Base-by-base conservation (phyloP, 352 stramenopile species). In the Phytopythium vexans region DNA sequence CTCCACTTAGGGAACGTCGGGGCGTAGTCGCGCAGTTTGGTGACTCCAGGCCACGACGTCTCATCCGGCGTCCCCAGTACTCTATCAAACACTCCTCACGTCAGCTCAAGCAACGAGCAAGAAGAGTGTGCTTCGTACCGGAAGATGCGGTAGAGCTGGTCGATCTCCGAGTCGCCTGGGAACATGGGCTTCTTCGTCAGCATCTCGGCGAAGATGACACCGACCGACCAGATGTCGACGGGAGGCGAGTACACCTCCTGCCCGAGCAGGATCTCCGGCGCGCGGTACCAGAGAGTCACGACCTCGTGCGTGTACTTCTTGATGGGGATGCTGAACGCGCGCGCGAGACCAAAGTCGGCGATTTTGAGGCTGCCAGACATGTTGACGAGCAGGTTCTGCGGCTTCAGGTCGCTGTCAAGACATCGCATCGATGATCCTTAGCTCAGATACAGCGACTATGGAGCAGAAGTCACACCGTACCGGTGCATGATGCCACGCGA, bases 261-360 rank as follows among this genome's bases (percentile, higher is more conserved):
- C 7, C 97, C 97, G 0, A 99, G 81, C 37, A 99, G 67, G 58
- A 99, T 99, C 77, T 99, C 97, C 0, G 97, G 97, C 21, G 97
- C 92, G 10, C 97, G 90, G 70, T 99, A 99, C 97, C 97, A 99
- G 8, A 99, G 82, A 41, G 97, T 99, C 6, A 99, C 97, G 35
- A 99, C 84, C 65, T 99, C 97, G 62, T 99, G 96, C 16, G 97
- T 99, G 60, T 99, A 94, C 42, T 97, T 97, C 33, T 97, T 94
- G 42, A 99, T 97, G 1, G 97, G 97, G 37, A 98, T 87, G 66
- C 94, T 98, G 64, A 99, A 99, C 6, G 95, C 96, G 15, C 97
- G 75, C 12, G 97, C 97, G 8, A 99, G 76, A 8, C 96, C 97
- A 69, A 99, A 99, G 70, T 99, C 97, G n/a, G 96, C 96, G 41